A percentile compares a stretch with the other conserved stretches of the same genome.
phyloP scores from a whole-genome alignment of 768 basidiomycete genomes.

The Neoboletus brunneissimus region DNA sequence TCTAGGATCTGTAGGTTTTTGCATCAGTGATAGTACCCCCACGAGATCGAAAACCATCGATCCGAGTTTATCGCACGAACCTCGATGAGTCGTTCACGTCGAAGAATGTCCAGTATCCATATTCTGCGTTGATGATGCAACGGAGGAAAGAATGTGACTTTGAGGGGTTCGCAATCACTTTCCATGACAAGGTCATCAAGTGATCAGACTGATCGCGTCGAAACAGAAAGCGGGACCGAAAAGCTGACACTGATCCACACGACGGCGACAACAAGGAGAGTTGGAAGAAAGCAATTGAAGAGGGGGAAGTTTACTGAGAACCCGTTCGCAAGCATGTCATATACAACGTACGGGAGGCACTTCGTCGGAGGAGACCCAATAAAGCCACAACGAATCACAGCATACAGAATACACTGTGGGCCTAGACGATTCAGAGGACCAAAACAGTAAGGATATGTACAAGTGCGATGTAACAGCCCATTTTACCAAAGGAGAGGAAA shows the following conservation, averaged over 20 bases:
- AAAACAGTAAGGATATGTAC: constrained; percentile 15
- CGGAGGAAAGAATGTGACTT: constrained; percentile 66
- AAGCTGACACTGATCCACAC: neutral
- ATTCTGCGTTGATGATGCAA: constrained; percentile 65
- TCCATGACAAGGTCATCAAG: constrained; percentile 17
- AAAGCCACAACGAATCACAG: too few relatives aligned
- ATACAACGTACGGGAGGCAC: constrained; percentile 11
- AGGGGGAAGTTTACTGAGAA: too few relatives aligned
- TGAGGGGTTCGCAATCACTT: constrained; percentile 26
- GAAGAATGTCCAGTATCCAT: constrained; percentile 65
- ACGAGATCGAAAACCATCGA: neutral
- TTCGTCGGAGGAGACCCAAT: constrained; percentile 22
- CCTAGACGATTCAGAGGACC: constrained; percentile 7
- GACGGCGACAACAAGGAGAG: neutral
- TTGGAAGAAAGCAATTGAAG: neutral
- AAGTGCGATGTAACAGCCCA: neutral
- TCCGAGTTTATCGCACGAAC: constrained; percentile 33
- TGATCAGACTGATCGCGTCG: constrained; percentile 7
- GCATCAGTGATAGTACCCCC: neutral
- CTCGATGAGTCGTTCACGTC: constrained; percentile 53
- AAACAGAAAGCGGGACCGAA: neutral
- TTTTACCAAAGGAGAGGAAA: neutral
- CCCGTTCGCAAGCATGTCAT: neutral
- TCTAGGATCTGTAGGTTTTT: constrained; percentile 59
- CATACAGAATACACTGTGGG: constrained; percentile 1